A percentile compares a stretch with the other conserved stretches of the same genome.
These are phyloP conservation scores for Canna indica DNA, from an alignment of 176 grass and related monocot species.

Conservation along the genomic window DNA sequence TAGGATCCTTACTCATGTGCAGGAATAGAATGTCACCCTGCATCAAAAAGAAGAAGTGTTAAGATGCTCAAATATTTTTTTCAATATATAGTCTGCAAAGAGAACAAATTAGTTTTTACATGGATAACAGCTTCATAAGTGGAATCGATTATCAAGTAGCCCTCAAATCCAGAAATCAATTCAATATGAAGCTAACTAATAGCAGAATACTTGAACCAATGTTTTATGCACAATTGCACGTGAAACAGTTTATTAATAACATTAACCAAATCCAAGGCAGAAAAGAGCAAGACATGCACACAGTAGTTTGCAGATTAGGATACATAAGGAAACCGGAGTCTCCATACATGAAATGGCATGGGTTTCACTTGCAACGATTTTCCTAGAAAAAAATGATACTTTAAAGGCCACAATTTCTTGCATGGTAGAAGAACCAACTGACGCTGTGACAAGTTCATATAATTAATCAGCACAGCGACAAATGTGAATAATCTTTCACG, in stretches of 20 bases:
- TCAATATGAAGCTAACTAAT: background rate
- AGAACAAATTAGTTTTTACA: background rate
- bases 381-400: too few species aligned
- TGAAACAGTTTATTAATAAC: background rate
- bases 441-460: too few species aligned
- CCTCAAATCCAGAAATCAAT: background rate
- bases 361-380: background rate
- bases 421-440: too few species aligned
- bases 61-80: too few species aligned
- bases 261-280: background rate
- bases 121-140: background rate
- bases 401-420: too few species aligned
- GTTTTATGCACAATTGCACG: background rate
- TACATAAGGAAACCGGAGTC: background rate
- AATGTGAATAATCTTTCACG: too few species aligned
- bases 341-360: background rate
- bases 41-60: background rate
- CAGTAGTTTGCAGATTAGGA: background rate
- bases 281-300: background rate
- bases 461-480: too few species aligned
- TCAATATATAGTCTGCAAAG: background rate
- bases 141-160: background rate
- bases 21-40: conserved; percentile 38
- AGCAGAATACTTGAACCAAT: background rate
- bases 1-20: conserved; percentile 34